phyloP scores from a whole-genome alignment of 768 basidiomycete species.

The Hortiboletus flavorubellus region DNA sequence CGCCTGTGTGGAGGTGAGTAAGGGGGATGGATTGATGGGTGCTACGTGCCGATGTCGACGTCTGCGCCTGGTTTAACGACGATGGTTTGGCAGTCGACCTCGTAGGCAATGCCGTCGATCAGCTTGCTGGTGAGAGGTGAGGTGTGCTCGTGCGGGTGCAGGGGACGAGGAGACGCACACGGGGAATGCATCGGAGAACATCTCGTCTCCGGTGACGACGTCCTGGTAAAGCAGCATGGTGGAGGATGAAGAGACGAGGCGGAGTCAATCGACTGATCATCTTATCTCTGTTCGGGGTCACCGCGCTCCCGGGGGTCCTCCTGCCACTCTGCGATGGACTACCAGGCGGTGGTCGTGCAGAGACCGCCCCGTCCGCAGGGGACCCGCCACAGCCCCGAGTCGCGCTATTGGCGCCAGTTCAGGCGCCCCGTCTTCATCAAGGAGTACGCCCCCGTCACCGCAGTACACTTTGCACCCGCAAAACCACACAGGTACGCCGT shows the following conservation, averaged over 20 bases:
- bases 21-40: neutral
- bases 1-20: constrained; percentile 50
- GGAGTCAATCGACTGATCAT: constrained; percentile 9
- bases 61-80: constrained; percentile 70
- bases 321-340: constrained; percentile 55
- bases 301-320: constrained; percentile 7
- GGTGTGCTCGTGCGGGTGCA: neutral
- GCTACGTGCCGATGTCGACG: constrained; percentile 77
- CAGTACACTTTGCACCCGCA: constrained; percentile 84
- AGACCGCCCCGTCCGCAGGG: constrained; percentile 54
- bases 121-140: constrained; percentile 53
- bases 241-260: neutral
- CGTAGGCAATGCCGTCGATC: constrained; percentile 76
- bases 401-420: constrained; percentile 83
- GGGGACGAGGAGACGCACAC: constrained; percentile 47
- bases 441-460: constrained; percentile 95
- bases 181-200: constrained; percentile 92
- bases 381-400: constrained; percentile 67
- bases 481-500: constrained; percentile 95
- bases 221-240: constrained; percentile 76
- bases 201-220: constrained; percentile 78
- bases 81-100: constrained; percentile 79
- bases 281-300: constrained; percentile 19
- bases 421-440: constrained; percentile 93
- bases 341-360: constrained; percentile 68